These are phyloP conservation scores for Cryphonectria radicalis DNA, from an alignment of 2,329 filamentous ascomycete genomes.

Conservation along the genomic window DNA sequence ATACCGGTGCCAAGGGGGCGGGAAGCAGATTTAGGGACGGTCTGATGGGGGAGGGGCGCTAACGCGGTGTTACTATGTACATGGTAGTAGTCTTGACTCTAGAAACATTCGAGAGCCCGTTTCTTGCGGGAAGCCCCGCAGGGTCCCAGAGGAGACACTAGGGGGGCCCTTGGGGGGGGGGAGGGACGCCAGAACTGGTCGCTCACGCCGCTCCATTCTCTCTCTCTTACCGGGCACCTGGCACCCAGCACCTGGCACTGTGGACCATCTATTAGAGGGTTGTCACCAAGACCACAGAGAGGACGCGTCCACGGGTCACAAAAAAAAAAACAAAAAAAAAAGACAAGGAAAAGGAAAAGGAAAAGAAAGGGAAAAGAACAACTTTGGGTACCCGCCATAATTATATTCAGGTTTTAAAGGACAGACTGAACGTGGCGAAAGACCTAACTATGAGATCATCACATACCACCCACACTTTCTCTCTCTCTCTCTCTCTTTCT, in stretches of 20 bases:
- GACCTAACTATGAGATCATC: not conserved
- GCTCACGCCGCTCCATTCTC: too few relatives aligned
- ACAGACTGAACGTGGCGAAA: too few relatives aligned
- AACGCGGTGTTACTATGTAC: not conserved
- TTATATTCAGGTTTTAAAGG: not conserved
- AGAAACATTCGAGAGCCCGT: slow-evolving; percentile 8
- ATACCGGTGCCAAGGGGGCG: slow-evolving; percentile 1
- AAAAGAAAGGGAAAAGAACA: not conserved
- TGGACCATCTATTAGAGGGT: not conserved
- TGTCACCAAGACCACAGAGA: not conserved
- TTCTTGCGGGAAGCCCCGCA: slow-evolving; percentile 3
- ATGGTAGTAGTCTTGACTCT: not conserved
- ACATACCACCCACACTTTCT: not conserved
- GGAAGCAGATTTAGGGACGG: not conserved
- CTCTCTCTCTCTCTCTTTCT: not conserved
- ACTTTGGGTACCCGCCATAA: not conserved
- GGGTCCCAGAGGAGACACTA: not conserved
- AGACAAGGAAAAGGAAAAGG: not conserved
- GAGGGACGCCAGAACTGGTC: not conserved
- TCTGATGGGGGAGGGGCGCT: not conserved
- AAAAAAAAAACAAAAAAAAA: not conserved
- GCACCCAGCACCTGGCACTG: not conserved
- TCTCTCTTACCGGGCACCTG: too few relatives aligned
- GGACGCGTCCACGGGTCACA: not conserved
- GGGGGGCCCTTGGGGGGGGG: too few relatives aligned